phyloP scores from a whole-genome alignment of 257 asterid genomes.

The Solanum chiquidenum region DNA sequence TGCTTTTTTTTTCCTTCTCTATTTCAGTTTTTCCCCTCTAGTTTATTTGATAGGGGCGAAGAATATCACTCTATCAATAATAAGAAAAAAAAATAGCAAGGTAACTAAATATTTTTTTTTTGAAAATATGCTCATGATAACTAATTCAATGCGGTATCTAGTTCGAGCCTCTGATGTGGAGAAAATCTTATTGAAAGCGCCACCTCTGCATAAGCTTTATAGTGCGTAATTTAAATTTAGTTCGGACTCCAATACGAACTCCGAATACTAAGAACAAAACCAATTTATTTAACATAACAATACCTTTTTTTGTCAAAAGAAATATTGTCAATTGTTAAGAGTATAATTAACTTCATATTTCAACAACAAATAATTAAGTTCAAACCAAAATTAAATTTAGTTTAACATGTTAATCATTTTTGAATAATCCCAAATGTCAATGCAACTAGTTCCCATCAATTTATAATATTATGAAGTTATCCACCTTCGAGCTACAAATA shows the following conservation, averaged over 20 bases:
- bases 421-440: background rate
- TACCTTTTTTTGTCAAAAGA: background rate
- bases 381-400: background rate
- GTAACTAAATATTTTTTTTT: background rate
- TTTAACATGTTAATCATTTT: background rate
- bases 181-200: too few relatives aligned
- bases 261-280: too few relatives aligned
- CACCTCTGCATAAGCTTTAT: fast-evolving
- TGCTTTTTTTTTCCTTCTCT: background rate
- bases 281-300: background rate
- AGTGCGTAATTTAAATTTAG: fast-evolving
- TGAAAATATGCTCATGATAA: background rate
- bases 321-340: background rate
- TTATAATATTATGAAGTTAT: background rate
- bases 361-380: background rate
- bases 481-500: background rate
- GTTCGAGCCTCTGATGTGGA: too few relatives aligned
- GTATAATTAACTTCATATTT: background rate
- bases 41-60: background rate
- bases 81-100: too few relatives aligned
- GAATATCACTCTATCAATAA: background rate
- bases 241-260: fast-evolving
- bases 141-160: background rate
- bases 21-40: background rate
- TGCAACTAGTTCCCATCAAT: background rate